Percentiles rank a stretch among this genome's conserved stretches.
Evolutionary conservation across 768 basidiomycete genomes (phyloP).

Genomic region (Wakefieldia striispora): DNA sequence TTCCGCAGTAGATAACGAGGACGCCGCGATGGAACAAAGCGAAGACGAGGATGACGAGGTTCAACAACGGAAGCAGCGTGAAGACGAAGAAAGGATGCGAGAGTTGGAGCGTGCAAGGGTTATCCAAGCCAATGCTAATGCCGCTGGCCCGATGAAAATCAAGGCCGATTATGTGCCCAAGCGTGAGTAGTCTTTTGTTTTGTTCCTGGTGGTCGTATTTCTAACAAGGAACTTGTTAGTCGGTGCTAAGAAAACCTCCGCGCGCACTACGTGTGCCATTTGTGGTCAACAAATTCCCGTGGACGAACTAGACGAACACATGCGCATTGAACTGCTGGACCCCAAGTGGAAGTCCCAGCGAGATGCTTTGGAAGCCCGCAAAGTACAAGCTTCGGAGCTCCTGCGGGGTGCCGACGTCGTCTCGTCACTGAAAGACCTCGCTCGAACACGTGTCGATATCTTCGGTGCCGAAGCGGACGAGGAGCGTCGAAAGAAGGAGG

Average conservation of each 20-base stretch:
- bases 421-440: conserved; percentile 88
- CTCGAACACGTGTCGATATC: conserved; percentile 94
- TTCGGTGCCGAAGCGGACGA: conserved; percentile 95
- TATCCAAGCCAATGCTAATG: conserved; percentile 75
- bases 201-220: background rate
- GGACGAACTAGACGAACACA: conserved; percentile 94
- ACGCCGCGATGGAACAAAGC: conserved; percentile 76
- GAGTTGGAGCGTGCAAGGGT: conserved; percentile 77
- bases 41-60: conserved; percentile 78
- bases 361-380: conserved; percentile 82
- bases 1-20: conserved; percentile 45
- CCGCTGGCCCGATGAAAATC: conserved; percentile 87
- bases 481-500: conserved; percentile 81
- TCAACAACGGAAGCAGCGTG: conserved; percentile 54
- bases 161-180: conserved; percentile 96
- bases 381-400: conserved; percentile 83
- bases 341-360: conserved; percentile 98
- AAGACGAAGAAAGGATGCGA: conserved; percentile 65
- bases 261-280: conserved; percentile 85
- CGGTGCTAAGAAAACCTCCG: conserved; percentile 56
- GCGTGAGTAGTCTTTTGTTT: conserved; percentile 48
- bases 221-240: conserved; percentile 41
- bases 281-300: conserved; percentile 97
- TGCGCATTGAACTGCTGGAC: conserved; percentile 97
- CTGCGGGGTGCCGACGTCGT: conserved; percentile 93